phyloP scores from a whole-genome alignment of 2,329 filamentous ascomycete genomes.

The Phialophora tarda region DNA sequence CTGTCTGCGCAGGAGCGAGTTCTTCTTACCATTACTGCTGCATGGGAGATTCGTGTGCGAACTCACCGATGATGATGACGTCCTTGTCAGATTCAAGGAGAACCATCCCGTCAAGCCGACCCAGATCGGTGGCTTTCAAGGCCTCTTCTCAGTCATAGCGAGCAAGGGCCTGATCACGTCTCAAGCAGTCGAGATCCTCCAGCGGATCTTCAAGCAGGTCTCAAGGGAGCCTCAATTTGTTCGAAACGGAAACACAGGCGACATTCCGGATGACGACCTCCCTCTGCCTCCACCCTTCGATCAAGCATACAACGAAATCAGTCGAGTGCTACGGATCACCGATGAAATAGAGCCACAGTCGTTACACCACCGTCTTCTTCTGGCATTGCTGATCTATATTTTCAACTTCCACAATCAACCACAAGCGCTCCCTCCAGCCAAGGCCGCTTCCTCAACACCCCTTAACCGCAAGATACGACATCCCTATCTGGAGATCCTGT shows the following conservation, averaged over 20 bases:
- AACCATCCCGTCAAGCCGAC: slow-evolving; percentile 18
- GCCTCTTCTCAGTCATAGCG: slow-evolving; percentile 19
- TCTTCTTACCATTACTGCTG: slow-evolving; percentile 29
- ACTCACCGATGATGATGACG: slow-evolving; percentile 22
- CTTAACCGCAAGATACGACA: slow-evolving; percentile 10
- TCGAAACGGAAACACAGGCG: not conserved
- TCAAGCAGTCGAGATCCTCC: slow-evolving; percentile 25
- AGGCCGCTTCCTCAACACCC: not conserved
- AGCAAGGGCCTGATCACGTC: slow-evolving; percentile 25
- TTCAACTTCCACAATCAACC: slow-evolving; percentile 33
- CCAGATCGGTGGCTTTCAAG: slow-evolving; percentile 8
- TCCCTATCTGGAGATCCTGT: slow-evolving; percentile 24
- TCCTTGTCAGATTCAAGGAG: slow-evolving; percentile 32
- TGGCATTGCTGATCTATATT: slow-evolving; percentile 31
- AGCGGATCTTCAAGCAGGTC: slow-evolving; percentile 25
- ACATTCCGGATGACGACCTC: not conserved
- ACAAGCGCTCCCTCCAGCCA: slow-evolving; percentile 5
- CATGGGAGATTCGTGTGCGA: slow-evolving; percentile 29
- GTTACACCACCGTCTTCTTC: slow-evolving; percentile 21
- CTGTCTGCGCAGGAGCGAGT: slow-evolving; percentile 23
- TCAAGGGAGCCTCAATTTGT: slow-evolving; percentile 15
- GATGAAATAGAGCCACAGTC: slow-evolving; percentile 17
- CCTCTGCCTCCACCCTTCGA: slow-evolving; percentile 4
- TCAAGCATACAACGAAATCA: slow-evolving; percentile 26
- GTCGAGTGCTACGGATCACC: slow-evolving; percentile 24